phyloP scores from a whole-genome alignment of 176 grass and related monocot genomes.

The Otatea glauca region DNA sequence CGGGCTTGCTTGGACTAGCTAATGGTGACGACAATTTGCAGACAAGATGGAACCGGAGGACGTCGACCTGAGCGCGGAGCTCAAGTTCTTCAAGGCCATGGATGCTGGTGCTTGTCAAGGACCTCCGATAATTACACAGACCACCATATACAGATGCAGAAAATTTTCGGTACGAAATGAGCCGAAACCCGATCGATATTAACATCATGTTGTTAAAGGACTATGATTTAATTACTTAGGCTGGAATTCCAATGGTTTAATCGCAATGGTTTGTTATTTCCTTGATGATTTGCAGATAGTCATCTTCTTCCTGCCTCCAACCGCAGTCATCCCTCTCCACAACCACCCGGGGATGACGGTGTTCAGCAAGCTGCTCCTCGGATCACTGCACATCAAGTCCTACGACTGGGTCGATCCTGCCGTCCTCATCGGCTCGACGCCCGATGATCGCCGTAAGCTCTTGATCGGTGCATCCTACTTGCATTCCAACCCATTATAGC shows the following conservation, averaged over 20 bases:
- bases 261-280: background rate
- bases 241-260: background rate
- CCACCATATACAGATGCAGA: constrained; percentile 56
- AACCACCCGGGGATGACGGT: constrained; percentile 90
- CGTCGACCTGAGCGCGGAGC: constrained; percentile 51
- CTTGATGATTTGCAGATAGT: constrained; percentile 52
- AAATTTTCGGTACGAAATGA: constrained; percentile 69
- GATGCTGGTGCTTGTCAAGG: background rate
- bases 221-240: background rate
- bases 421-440: background rate
- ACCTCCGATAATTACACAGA: constrained; percentile 54
- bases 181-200: background rate
- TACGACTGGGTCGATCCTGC: constrained; percentile 64
- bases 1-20: background rate
- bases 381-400: constrained; percentile 69
- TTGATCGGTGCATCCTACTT: background rate
- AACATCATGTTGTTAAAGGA: background rate
- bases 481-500: background rate
- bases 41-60: constrained; percentile 66
- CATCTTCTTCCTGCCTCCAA: constrained; percentile 67
- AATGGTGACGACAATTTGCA: constrained; percentile 6
- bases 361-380: constrained; percentile 78
- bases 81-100: constrained; percentile 40
- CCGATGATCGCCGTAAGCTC: constrained; percentile 10
- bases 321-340: constrained; percentile 72